These are phyloP conservation scores for Chaetomium sp. DNA, from an alignment of 2,329 filamentous ascomycete genomes.

Conservation along the genomic window DNA sequence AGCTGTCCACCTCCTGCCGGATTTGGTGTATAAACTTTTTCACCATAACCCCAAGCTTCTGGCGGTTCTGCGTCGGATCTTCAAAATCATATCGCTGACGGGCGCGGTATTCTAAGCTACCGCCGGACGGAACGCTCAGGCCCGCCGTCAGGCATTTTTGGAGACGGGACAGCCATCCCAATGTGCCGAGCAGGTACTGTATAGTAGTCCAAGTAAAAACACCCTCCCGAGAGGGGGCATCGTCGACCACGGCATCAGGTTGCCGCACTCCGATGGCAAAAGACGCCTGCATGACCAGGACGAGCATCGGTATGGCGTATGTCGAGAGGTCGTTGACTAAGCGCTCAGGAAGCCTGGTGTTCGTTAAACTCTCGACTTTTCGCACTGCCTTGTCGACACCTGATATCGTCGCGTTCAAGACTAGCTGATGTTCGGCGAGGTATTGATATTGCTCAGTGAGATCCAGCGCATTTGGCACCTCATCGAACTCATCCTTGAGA, in stretches of 20 bases:
- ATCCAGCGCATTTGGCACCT: constrained; percentile 12
- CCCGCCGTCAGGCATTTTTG: neutral
- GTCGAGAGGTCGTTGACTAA: constrained; percentile 13
- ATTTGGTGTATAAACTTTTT: constrained; percentile 21
- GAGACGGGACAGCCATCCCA: constrained; percentile 22
- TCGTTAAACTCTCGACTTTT: neutral
- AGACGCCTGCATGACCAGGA: constrained; percentile 19
- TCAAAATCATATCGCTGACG: neutral
- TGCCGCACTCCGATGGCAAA: constrained; percentile 14
- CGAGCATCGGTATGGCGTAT: constrained; percentile 25
- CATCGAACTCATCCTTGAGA: constrained; percentile 15
- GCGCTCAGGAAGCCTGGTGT: neutral
- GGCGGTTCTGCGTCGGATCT: neutral
- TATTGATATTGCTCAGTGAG: constrained; percentile 4
- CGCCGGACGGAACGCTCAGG: neutral
- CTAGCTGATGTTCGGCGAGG: neutral
- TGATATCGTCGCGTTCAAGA: constrained; percentile 8
- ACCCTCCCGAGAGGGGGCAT: neutral
- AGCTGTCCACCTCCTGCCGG: neutral
- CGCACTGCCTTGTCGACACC: constrained; percentile 2
- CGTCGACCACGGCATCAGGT: constrained; percentile 3
- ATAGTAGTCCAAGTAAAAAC: constrained; percentile 24
- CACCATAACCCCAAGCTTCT: constrained; percentile 5
- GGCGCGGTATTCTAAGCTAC: too few species aligned
- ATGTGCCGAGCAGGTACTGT: constrained; percentile 19